Base-by-base conservation (phyloP, 805 yeast species). In the Cyberlindnera xylosilytica region DNA sequence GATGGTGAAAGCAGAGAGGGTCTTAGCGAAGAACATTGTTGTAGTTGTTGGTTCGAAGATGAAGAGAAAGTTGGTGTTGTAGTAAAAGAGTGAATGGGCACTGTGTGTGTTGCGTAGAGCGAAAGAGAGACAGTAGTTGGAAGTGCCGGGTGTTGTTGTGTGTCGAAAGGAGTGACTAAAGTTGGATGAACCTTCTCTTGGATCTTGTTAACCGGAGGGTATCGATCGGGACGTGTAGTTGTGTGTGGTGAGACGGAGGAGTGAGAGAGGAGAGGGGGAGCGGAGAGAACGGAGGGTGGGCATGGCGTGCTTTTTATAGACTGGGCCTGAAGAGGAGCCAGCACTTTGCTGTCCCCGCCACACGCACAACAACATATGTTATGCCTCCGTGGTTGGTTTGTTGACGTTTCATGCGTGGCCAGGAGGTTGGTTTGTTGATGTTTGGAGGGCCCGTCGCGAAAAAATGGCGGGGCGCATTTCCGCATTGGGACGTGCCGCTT, bases 111-210 rank as follows among this genome's bases (percentile, higher is more conserved):
- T 51, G 33, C 41, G 47, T 36, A 39, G 20, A 29, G 42, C 39
- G 13, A 34, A 54, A 51, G 61, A 56, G 44, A 41, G 60, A 57
- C 59, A 38, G 40, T 52, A 54, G 61, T 57, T 56, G 54, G 60
- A 45, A 31, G 49, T 41, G 43, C 49, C 46, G 34, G 35, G 37
- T 41, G 29, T 16, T 26, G n/a, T n/a, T n/a, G n/a, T n/a, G 5
- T 23, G 39, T 44, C 29, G 32, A 19, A 44, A 44, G 18, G 48
- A 44, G 45, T 44, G 48, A 44, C 48, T 40, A 28, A 30, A 41
- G 45, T 40, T 36, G 30, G 46, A 15, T 37, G 27, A 12, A 32
- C 24, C 26, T 33, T 32, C 38, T 28, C 35, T 34, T 20, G 20
- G n/a, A 19, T 23, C 13, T 30, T n/a, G 13, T 10, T 12, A 19